These are phyloP conservation scores for Fusarium armeniacum DNA, from an alignment of 2,329 filamentous ascomycete genomes.

Conservation along the genomic window DNA sequence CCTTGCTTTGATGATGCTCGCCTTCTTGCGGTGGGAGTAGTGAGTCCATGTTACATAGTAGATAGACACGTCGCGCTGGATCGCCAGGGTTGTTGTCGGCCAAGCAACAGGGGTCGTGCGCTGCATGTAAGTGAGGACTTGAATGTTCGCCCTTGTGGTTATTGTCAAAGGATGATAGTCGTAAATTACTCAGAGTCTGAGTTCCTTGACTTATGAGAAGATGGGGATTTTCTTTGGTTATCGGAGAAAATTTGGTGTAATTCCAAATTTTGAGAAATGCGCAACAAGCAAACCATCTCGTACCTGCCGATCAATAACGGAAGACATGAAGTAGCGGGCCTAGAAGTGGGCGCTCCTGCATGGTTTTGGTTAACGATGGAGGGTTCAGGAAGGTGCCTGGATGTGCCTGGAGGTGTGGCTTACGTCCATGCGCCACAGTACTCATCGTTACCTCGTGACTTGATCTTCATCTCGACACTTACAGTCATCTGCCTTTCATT, in stretches of 20 bases:
- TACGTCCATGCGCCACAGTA: constrained; percentile 44
- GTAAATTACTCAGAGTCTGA: not conserved
- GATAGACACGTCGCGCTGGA: constrained; percentile 27
- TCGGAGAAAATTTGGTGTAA: not conserved
- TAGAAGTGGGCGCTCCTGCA: constrained; percentile 24
- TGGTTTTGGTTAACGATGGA: constrained; percentile 15
- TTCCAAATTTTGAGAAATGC: not conserved
- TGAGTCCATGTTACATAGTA: constrained; percentile 40
- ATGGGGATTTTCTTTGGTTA: not conserved
- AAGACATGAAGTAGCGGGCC: not conserved
- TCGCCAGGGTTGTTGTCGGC: constrained; percentile 37
- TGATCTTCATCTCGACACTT: constrained; percentile 42
- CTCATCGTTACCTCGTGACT: constrained; percentile 48
- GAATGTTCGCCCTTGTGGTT: not conserved
- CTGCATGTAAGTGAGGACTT: constrained; percentile 13
- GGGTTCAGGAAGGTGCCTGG: not conserved
- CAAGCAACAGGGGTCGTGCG: constrained; percentile 41
- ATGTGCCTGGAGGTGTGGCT: constrained; percentile 47
- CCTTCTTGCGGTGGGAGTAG: constrained; percentile 36
- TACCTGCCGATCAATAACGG: constrained; percentile 15
- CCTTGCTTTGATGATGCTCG: constrained; percentile 33
- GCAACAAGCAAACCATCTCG: not conserved
- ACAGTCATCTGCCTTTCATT: constrained; percentile 47
- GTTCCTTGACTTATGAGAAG: not conserved
- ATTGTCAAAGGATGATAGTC: not conserved